A percentile compares a stretch with the other conserved stretches of the same genome.
Evolutionary conservation across 2,329 filamentous ascomycete species (phyloP).

Genomic region (Aspergillus vadensis): DNA sequence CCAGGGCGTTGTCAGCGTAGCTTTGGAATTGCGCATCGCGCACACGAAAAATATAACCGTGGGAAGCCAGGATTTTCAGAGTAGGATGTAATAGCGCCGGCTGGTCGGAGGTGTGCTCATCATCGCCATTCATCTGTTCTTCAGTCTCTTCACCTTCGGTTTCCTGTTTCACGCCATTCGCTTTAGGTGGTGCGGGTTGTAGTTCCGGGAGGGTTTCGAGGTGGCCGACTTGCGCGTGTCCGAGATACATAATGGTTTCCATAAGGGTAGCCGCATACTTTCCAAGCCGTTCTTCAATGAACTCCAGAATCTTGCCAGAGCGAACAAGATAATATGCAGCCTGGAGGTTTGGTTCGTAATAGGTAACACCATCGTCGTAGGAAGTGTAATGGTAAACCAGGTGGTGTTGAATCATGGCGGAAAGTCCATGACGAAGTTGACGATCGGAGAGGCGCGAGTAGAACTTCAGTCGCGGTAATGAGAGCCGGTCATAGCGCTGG

Average conservation of each 20-base stretch:
- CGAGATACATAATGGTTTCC: constrained; percentile 72
- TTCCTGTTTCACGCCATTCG: constrained; percentile 28
- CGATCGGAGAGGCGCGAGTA: constrained; percentile 72
- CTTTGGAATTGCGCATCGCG: constrained; percentile 46
- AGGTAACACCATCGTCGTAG: constrained; percentile 62
- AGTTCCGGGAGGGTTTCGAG: constrained; percentile 46
- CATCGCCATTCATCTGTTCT: constrained; percentile 20
- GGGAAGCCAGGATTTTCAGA: constrained; percentile 42
- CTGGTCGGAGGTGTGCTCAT: constrained; percentile 24
- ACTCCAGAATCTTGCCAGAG: constrained; percentile 75
- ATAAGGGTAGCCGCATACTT: constrained; percentile 72
- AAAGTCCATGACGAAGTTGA: constrained; percentile 78
- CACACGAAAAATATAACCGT: constrained; percentile 45
- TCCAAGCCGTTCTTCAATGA: constrained; percentile 74
- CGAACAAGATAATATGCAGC: constrained; percentile 82
- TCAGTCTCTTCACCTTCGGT: constrained; percentile 25
- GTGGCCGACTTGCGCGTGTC: constrained; percentile 65
- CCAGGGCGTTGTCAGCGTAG: constrained; percentile 42
- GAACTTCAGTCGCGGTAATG: constrained; percentile 67
- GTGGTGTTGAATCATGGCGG: constrained; percentile 84
- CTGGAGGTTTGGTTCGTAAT: constrained; percentile 81
- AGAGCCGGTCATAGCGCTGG: constrained; percentile 75
- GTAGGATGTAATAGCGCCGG: constrained; percentile 38
- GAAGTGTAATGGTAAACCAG: constrained; percentile 74
- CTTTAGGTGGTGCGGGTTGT: constrained; percentile 21